Conservation (phyloP, 208 protist genomes). For the Acanthamoeba triangularis region DNA sequence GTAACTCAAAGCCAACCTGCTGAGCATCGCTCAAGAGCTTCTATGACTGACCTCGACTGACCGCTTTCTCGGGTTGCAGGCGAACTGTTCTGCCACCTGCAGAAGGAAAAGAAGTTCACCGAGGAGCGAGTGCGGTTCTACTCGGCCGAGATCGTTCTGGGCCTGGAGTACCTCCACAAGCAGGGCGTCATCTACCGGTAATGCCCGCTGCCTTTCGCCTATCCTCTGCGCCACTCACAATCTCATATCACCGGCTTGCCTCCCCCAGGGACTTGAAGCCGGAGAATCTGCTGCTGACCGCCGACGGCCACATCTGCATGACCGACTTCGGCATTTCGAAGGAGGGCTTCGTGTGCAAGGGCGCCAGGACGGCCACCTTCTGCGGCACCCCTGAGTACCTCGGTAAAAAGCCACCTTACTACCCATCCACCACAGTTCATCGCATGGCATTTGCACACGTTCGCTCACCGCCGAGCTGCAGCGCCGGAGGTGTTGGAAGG, state of each 20-base stretch:
- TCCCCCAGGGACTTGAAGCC: background rate
- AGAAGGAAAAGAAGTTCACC: constrained; percentile 86
- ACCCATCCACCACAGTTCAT: background rate
- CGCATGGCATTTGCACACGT: no score
- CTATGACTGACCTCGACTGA: no score
- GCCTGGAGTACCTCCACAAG: constrained; percentile 89
- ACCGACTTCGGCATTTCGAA: constrained; percentile 93
- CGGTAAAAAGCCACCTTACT: background rate
- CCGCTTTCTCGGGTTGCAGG: background rate
- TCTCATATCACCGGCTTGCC: no score
- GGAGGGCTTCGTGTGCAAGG: constrained; percentile 68
- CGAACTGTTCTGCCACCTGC: constrained; percentile 96
- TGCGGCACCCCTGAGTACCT: constrained; percentile 93
- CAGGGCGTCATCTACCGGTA: constrained; percentile 89
- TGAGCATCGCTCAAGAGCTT: background rate
- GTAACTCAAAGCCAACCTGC: constrained; percentile 53
- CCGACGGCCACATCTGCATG: constrained; percentile 86
- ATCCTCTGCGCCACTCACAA: no score
- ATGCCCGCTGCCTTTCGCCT: background rate
- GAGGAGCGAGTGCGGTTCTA: background rate
- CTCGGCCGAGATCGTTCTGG: constrained; percentile 89
- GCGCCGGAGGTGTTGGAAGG: constrained; percentile 88
- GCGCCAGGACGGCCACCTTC: constrained; percentile 88
- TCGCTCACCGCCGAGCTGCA: background rate
- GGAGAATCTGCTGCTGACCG: constrained; percentile 4